Evolutionary conservation across 1,139 yeast species (phyloP).

Genomic region (Suhomyces terraborum): DNA sequence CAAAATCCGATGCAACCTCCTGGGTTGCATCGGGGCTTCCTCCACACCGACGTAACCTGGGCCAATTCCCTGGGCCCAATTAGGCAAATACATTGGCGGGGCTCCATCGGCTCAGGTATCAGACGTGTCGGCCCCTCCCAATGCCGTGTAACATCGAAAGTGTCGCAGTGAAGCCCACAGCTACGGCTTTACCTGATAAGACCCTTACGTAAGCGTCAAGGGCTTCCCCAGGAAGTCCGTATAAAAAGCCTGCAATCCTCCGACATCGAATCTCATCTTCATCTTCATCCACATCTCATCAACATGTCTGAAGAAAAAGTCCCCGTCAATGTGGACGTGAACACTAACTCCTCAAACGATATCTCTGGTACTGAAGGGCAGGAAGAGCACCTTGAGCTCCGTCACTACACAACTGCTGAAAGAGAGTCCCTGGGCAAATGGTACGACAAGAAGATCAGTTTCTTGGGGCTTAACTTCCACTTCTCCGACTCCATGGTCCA

Average conservation of each 20-base stretch:
- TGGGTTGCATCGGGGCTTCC: slow-evolving; percentile 4
- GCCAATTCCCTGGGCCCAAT: slow-evolving; percentile 1
- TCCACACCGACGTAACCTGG: slow-evolving; percentile 4
- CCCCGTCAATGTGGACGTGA: slow-evolving; percentile 13
- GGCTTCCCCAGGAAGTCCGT: slow-evolving; percentile 1
- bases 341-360: slow-evolving; percentile 12
- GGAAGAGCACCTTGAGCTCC: slow-evolving; percentile 28
- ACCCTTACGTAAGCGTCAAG: slow-evolving; percentile 13
- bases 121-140: slow-evolving; percentile 9
- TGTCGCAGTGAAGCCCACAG: background rate
- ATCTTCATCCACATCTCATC: background rate
- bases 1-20: slow-evolving; percentile 7
- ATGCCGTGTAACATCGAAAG: slow-evolving; percentile 14
- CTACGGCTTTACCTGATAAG: slow-evolving; percentile 5
- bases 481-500: slow-evolving; percentile 50
- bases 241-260: slow-evolving; percentile 2
- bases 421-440: slow-evolving; percentile 38
- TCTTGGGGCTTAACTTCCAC: slow-evolving; percentile 26
- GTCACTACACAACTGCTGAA: slow-evolving; percentile 31
- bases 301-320: slow-evolving; percentile 14
- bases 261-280: background rate
- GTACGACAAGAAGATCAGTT: slow-evolving; percentile 37
- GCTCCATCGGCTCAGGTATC: slow-evolving; percentile 4
- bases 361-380: slow-evolving; percentile 5
- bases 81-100: slow-evolving; percentile 6